phyloP scores from a whole-genome alignment of 192 early-diverging fungal species.

The Coemansia sp. region DNA sequence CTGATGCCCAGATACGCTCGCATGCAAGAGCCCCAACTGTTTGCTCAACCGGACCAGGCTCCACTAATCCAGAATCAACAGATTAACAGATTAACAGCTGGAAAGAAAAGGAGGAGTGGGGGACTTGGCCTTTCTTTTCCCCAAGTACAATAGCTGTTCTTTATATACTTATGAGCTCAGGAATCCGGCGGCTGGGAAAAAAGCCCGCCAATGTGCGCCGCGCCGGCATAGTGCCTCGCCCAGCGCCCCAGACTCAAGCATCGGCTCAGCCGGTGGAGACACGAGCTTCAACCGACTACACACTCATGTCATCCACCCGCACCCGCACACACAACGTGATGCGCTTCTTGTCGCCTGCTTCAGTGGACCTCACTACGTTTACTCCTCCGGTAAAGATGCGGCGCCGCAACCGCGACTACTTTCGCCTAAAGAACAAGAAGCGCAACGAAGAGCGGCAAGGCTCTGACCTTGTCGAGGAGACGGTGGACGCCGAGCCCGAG shows the following conservation, averaged over 20 bases:
- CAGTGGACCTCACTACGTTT: constrained; percentile 58
- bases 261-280: constrained; percentile 3
- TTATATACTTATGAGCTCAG: too few relatives aligned
- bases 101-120: too few relatives aligned
- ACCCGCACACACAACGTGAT: constrained; percentile 65
- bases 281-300: constrained; percentile 57
- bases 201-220: too few relatives aligned
- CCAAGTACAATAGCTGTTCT: too few relatives aligned
- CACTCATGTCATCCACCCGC: constrained; percentile 59
- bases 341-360: constrained; percentile 61
- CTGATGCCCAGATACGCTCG: too few relatives aligned
- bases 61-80: too few relatives aligned
- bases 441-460: constrained; percentile 42
- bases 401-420: constrained; percentile 42
- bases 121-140: too few relatives aligned
- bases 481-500: constrained; percentile 16
- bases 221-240: background rate
- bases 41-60: too few relatives aligned
- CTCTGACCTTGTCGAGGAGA: constrained; percentile 8
- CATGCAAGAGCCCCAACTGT: too few relatives aligned
- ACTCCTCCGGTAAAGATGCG: constrained; percentile 57
- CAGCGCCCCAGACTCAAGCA: background rate
- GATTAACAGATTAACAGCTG: too few relatives aligned
- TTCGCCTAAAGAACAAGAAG: constrained; percentile 44
- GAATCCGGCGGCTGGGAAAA: too few relatives aligned